Evolutionary conservation across 2,329 filamentous ascomycete genomes (phyloP).

Genomic region (Lachnellula occidentalis): DNA sequence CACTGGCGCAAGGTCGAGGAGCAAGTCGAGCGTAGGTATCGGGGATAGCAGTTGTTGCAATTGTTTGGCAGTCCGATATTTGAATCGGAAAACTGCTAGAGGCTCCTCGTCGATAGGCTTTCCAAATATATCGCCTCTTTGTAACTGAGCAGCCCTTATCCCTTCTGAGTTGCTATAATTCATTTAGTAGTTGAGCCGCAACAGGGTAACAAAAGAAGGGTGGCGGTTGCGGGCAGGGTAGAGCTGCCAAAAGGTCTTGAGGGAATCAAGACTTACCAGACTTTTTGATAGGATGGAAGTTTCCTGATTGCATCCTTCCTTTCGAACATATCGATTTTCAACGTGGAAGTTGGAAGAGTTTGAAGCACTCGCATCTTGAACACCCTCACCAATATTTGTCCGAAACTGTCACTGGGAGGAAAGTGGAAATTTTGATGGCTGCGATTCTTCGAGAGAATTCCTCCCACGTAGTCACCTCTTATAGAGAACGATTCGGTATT

Average conservation of each 20-base stretch:
- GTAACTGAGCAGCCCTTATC: too few species aligned
- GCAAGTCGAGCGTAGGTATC: too few species aligned
- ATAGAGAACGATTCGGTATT: not conserved
- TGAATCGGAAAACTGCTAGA: conserved; percentile 7
- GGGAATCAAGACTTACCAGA: not conserved
- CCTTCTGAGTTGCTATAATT: too few species aligned
- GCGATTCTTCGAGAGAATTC: not conserved
- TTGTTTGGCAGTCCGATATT: conserved; percentile 1
- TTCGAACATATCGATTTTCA: not conserved
- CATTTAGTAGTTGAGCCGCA: too few species aligned
- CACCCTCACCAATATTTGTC: not conserved
- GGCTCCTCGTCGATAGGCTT: not conserved
- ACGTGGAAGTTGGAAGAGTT: not conserved
- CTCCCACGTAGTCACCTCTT: not conserved
- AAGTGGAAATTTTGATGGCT: not conserved
- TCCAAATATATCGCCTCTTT: not conserved
- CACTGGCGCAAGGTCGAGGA: too few species aligned
- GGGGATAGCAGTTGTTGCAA: not conserved
- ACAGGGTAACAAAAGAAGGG: too few species aligned
- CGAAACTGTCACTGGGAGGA: not conserved
- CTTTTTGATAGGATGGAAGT: not conserved
- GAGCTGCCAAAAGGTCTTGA: not conserved
- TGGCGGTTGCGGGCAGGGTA: too few species aligned
- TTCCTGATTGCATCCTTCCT: not conserved
- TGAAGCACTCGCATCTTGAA: not conserved